phyloP scores from a whole-genome alignment of 129 eudicot species.

The Ambrosia artemisiifolia region DNA sequence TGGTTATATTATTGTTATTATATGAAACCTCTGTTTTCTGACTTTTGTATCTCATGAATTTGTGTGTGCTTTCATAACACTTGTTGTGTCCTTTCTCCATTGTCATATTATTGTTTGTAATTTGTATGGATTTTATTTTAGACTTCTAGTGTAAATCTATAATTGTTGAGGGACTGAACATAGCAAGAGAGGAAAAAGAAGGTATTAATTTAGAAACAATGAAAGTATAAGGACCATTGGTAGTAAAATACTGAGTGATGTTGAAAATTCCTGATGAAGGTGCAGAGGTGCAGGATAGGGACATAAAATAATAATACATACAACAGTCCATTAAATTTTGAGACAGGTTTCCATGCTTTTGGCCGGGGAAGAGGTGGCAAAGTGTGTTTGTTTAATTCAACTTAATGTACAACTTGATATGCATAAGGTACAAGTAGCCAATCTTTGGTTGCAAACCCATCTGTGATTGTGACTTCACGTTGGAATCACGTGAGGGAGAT shows the following conservation, averaged over 20 bases:
- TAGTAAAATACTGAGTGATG: conserved; percentile 17
- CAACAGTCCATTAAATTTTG: conserved; percentile 9
- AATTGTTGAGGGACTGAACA: conserved; percentile 8
- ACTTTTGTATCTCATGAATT: conserved; percentile 24
- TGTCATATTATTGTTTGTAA: conserved; percentile 7
- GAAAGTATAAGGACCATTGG: conserved; percentile 4
- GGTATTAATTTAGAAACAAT: neutral
- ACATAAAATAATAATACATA: neutral
- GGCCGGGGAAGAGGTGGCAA: conserved; percentile 15
- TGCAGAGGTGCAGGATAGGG: conserved; percentile 30
- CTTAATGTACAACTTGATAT: neutral
- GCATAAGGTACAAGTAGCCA: neutral
- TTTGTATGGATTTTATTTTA: no score
- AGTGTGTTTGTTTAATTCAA: neutral
- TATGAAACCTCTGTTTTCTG: conserved; percentile 25
- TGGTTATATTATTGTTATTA: conserved; percentile 14
- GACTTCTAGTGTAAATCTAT: neutral
- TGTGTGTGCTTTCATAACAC: conserved; percentile 23
- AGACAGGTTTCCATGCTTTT: conserved; percentile 22
- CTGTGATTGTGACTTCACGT: conserved; percentile 4
- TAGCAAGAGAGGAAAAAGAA: neutral
- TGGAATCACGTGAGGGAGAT: conserved; percentile 15
- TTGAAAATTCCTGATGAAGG: conserved; percentile 37
- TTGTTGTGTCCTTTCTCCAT: neutral
- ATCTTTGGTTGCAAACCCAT: neutral